Percentiles rank a stretch among this genome's conserved stretches.
Conservation (phyloP, 805 yeast species). For the Teunomyces stri region DNA sequence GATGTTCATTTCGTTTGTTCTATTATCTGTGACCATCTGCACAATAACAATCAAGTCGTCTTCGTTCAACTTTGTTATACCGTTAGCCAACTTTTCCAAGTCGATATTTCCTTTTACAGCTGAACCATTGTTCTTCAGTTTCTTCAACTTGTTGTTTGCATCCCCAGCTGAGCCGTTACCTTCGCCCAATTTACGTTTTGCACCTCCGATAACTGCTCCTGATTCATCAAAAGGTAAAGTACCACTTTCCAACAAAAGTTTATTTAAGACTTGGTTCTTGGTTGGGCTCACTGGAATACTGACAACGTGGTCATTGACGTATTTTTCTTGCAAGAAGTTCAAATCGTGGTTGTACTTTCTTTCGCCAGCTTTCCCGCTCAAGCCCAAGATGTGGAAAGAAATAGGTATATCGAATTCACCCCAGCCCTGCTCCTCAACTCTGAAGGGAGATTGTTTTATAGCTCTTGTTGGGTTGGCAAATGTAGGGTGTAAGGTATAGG, state of each 20-base stretch:
- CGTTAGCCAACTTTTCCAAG: constrained; percentile 86
- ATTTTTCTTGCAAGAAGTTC: constrained; percentile 75
- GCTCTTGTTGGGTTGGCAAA: constrained; percentile 85
- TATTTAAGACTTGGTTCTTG: constrained; percentile 65
- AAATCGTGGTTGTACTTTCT: constrained; percentile 83
- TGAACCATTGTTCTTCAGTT: constrained; percentile 45
- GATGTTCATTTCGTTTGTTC: constrained; percentile 91
- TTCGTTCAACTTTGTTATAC: constrained; percentile 81
- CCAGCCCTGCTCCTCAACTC: constrained; percentile 93
- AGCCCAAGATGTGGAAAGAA: constrained; percentile 60
- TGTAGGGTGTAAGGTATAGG: constrained; percentile 92
- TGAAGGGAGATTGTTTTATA: constrained; percentile 79
- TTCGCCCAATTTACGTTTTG: constrained; percentile 12
- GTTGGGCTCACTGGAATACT: constrained; percentile 60
- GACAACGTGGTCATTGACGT: constrained; percentile 74
- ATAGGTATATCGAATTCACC: constrained; percentile 94
- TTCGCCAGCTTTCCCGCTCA: constrained; percentile 81
- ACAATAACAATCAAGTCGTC: constrained; percentile 93
- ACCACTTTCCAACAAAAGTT: constrained; percentile 77
- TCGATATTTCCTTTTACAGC: constrained; percentile 77
- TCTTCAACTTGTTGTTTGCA: constrained; percentile 37
- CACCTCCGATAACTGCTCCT: constrained; percentile 28
- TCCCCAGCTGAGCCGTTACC: constrained; percentile 15
- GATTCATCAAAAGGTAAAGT: constrained; percentile 58
- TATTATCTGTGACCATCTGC: constrained; percentile 95